Evolutionary conservation across 2,329 filamentous ascomycete genomes (phyloP), one percentile per base, ranked within the genome.

Genomic region (Berkeleyomyces basicola): DNA sequence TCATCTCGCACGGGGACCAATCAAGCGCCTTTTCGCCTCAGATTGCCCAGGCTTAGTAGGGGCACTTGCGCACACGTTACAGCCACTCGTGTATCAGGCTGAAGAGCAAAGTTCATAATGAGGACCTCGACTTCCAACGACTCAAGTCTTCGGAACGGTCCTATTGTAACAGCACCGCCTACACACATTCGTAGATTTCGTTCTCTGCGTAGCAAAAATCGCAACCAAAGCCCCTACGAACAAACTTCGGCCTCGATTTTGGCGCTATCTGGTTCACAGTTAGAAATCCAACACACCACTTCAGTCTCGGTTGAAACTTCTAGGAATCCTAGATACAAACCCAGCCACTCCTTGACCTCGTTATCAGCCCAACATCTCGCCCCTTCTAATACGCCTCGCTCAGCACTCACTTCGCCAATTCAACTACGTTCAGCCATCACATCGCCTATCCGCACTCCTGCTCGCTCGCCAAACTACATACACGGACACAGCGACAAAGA

Each of bases 261-360:
- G 10, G 33, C 33, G 4, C 14, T n/a, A 23, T 39, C 55, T 49
- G 16, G 55, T 7, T 53, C 61, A 37, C 61, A 59, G 5, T 47
- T 64, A 11, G 62, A 64, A 59, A 64, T 64, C 23, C 58, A 64
- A 7, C 62, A 64, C 37, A 61, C 62, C 39, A 64, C 62, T 16
- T 60, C 42, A 4, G 40, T 64, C 43, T 61, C 58, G 7, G 58
- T 64, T n/a, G 49, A 55, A 55, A 39, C 49, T 6, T 39, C 31
- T 14, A 33, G 14, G 10, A 55, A 55, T 31, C 49, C 33, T 33
- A 55, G 49, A 31, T 55, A 36, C 49, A 55, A 16, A 14, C 11
- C 4, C 49, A 55, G 1, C 11, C 36, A 10, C n/a, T 37, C 49
- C 33, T 37, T 33, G 49, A 23, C 23, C 23, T 55, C 49, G 7